Evolutionary conservation across 2,329 filamentous ascomycete genomes (phyloP), one percentile per base, ranked within the genome.

Genomic region (Claviceps sp.): DNA sequence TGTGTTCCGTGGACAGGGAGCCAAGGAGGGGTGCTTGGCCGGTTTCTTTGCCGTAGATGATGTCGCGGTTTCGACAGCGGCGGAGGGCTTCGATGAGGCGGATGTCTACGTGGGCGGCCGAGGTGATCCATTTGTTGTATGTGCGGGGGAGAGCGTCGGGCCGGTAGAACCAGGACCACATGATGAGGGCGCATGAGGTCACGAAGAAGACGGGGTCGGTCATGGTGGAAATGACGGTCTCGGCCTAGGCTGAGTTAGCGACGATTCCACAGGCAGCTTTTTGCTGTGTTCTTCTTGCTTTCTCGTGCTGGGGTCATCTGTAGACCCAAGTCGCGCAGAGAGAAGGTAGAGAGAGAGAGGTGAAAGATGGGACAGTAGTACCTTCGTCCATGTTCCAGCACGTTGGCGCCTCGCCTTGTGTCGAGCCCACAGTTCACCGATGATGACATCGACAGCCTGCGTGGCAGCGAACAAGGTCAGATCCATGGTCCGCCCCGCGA

Each of bases 121-220:
- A 81, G 42, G 77, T 79, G 59, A 95, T 93, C 88, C 88, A 94
- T 63, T 82, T 84, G 60, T 82, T 84, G 69, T 94, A 94, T 42
- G 82, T 76, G 30, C 71, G 74, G 2, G 88, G 88, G 1, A 95
- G 75, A 20, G 79, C 75, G 38, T 79, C 73, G 0, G 88, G 86
- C 9, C 73, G 65, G 69, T 91, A 95, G 64, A 94, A 84, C 86
- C 86, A 95, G 18, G 86, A 78, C 84, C 86, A 91, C 88, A 94
- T 95, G 58, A 94, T 83, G 40, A 87, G 70, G 22, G 82, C 84
- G 41, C 79, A 82, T 20, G 86, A 89, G 37, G 76, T 65, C 45
- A 84, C 80, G 65, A 95, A 94, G 18, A 90, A 69, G 5, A 77
- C 68, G 4, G 86, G 78, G 61, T 91, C 85, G n/a, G 79, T 60